Conservation (phyloP, 192 early-diverging fungal species). For the Phycomyces blakesleeanus region DNA sequence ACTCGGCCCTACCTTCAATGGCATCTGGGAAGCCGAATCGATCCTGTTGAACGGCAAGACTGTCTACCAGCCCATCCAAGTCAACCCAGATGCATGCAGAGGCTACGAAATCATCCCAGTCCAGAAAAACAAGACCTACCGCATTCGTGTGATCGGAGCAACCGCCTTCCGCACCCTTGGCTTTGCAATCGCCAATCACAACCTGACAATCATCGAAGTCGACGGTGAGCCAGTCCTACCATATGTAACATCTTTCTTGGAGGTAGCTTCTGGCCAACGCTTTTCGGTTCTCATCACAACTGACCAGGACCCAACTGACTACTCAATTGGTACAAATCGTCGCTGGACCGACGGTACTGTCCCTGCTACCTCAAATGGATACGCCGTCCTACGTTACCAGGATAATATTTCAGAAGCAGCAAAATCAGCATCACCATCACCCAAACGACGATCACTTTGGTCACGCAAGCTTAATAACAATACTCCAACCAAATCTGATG, state of each 20-base stretch:
- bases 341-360: neutral
- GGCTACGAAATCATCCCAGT: slow-evolving; percentile 21
- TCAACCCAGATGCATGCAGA: neutral
- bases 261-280: slow-evolving; percentile 39
- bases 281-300: slow-evolving; percentile 43
- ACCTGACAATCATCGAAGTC: slow-evolving; percentile 44
- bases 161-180: slow-evolving; percentile 34
- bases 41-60: slow-evolving; percentile 13
- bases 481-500: neutral
- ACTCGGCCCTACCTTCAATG: neutral
- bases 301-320: slow-evolving; percentile 7
- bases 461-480: no score
- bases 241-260: slow-evolving; percentile 32
- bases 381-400: slow-evolving; percentile 2
- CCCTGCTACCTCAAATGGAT: neutral
- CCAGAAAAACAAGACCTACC: slow-evolving; percentile 22
- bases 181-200: slow-evolving; percentile 39
- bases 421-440: no score
- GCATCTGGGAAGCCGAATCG: neutral
- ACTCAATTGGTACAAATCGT: neutral
- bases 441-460: no score
- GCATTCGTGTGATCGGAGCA: slow-evolving; percentile 39
- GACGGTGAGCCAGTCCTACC: slow-evolving; percentile 44
- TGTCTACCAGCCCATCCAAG: neutral
- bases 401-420: no score